These are phyloP conservation scores for Rhizopogon salebrosus DNA, from an alignment of 768 basidiomycete genomes.

Conservation along the genomic window DNA sequence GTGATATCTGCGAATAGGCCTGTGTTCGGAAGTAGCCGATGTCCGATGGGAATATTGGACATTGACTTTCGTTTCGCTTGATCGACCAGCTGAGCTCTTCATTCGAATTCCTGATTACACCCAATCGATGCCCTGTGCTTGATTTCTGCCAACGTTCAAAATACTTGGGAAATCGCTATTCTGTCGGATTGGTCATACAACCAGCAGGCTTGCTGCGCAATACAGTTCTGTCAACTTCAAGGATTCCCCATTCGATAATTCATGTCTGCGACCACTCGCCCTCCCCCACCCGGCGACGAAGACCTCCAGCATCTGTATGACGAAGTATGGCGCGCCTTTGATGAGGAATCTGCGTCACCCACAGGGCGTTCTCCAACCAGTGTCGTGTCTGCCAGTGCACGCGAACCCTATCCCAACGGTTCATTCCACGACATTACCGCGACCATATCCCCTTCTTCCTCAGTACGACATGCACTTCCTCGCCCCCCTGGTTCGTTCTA, in stretches of 20 bases:
- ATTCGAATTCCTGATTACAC: not conserved
- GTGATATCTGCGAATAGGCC: too few relatives aligned
- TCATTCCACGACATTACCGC: slow-evolving; percentile 17
- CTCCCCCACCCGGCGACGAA: slow-evolving; percentile 52
- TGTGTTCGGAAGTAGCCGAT: not conserved
- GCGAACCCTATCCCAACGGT: slow-evolving; percentile 14
- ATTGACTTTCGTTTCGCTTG: too few relatives aligned
- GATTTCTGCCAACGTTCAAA: not conserved
- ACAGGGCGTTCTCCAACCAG: slow-evolving; percentile 21
- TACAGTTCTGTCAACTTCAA: slow-evolving; percentile 4
- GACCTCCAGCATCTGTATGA: slow-evolving; percentile 73
- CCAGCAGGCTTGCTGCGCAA: not conserved
- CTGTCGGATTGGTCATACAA: not conserved
- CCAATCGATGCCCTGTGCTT: not conserved
- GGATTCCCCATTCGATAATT: not conserved
- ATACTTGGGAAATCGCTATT: too few relatives aligned
- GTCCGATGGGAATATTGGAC: not conserved
- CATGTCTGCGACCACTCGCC: slow-evolving; percentile 39
- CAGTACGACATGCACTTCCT: slow-evolving; percentile 14
- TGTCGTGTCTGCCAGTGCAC: slow-evolving; percentile 11
- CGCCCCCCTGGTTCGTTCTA: slow-evolving; percentile 19
- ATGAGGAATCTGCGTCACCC: slow-evolving; percentile 38
- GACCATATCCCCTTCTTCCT: slow-evolving; percentile 5
- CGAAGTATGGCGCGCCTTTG: slow-evolving; percentile 67
- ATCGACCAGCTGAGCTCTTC: too few relatives aligned